phyloP scores from a whole-genome alignment of 805 yeast genomes.

The Hanseniaspora mollemarum region DNA sequence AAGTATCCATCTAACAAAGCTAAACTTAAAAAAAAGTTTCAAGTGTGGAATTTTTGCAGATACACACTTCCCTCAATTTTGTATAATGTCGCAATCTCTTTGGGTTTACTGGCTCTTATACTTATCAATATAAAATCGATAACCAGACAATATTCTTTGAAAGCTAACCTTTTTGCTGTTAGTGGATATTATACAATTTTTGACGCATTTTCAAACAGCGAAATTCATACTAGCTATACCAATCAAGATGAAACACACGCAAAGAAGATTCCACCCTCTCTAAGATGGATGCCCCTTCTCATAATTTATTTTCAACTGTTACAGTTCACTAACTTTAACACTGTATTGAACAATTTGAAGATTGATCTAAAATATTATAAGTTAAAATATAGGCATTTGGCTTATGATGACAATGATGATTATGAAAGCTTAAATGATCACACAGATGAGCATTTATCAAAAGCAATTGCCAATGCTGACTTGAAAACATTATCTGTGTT shows the following conservation, averaged over 20 bases:
- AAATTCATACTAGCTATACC: too few relatives aligned
- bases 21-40: too few relatives aligned
- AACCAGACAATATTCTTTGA: too few relatives aligned
- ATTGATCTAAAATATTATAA: not conserved
- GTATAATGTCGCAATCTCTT: too few relatives aligned
- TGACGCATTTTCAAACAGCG: too few relatives aligned
- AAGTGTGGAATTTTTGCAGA: not conserved
- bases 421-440: not conserved
- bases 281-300: not conserved
- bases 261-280: not conserved
- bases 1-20: not conserved
- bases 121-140: too few relatives aligned
- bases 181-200: too few relatives aligned
- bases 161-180: too few relatives aligned
- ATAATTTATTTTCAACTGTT: not conserved
- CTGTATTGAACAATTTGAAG: not conserved
- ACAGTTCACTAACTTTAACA: not conserved
- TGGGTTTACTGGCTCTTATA: too few relatives aligned
- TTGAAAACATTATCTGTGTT: slow-evolving; percentile 3
- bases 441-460: not conserved
- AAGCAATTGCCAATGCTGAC: not conserved
- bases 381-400: not conserved
- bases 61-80: too few relatives aligned
- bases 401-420: not conserved
- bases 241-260: not conserved